Evolutionary conservation across 768 basidiomycete genomes (phyloP).

Genomic region (Candolleomyces aberdarensis): DNA sequence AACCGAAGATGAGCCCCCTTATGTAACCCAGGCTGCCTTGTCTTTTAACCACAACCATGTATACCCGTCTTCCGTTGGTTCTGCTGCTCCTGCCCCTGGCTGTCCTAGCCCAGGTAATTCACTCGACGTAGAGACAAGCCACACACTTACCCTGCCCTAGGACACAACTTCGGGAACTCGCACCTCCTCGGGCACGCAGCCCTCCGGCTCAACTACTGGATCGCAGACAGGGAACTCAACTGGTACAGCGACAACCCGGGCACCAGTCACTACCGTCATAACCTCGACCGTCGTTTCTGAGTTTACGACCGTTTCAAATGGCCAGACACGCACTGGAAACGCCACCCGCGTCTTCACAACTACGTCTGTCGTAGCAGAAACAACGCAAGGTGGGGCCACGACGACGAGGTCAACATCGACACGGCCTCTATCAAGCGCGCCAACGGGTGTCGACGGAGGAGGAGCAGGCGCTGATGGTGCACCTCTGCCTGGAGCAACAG

Average conservation of each 20-base stretch:
- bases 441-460: slow-evolving; percentile 52
- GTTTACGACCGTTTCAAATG: slow-evolving; percentile 37
- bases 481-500: slow-evolving; percentile 46
- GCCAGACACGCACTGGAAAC: slow-evolving; percentile 37
- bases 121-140: neutral
- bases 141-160: neutral
- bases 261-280: slow-evolving; percentile 30
- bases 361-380: slow-evolving; percentile 25
- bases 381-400: slow-evolving; percentile 18
- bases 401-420: slow-evolving; percentile 37
- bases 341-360: slow-evolving; percentile 44
- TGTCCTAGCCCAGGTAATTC: slow-evolving; percentile 43
- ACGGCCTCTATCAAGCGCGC: slow-evolving; percentile 53
- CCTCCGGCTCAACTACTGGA: neutral
- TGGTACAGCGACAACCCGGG: slow-evolving; percentile 4
- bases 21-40: slow-evolving; percentile 24
- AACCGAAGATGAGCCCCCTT: slow-evolving; percentile 18
- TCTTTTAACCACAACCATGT: slow-evolving; percentile 18
- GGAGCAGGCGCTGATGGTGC: slow-evolving; percentile 44
- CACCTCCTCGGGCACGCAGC: neutral
- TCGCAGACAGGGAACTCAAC: neutral
- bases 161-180: neutral
- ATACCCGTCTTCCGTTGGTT: slow-evolving; percentile 25
- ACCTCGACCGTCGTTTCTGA: slow-evolving; percentile 38
- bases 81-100: slow-evolving; percentile 36